phyloP scores from a whole-genome alignment of 1,284 basidiomycete genomes.

The Melampsora larici-populina region DNA sequence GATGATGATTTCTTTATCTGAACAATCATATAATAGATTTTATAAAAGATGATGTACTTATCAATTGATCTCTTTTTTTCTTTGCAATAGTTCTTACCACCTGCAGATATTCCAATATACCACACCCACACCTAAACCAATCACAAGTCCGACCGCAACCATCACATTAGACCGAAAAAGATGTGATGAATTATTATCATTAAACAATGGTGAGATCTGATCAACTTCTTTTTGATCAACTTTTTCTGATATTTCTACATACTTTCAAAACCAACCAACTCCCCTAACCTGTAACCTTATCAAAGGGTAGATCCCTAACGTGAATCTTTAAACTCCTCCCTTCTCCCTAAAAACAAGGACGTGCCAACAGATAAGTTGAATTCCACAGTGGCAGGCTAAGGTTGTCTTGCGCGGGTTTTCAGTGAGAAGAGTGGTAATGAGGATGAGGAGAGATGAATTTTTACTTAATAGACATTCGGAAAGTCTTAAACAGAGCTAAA shows the following conservation, averaged over 20 bases:
- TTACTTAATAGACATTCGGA: not conserved
- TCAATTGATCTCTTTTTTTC: constrained; percentile 68
- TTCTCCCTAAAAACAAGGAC: too few relatives aligned
- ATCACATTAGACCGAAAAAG: constrained; percentile 12
- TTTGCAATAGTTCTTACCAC: constrained; percentile 93
- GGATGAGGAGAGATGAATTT: not conserved
- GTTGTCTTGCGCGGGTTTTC: not conserved
- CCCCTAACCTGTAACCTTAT: not conserved
- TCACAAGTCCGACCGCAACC: constrained; percentile 59
- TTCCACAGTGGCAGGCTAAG: not conserved
- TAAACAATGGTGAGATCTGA: constrained; percentile 26
- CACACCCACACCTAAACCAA: constrained; percentile 77
- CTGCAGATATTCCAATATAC: constrained; percentile 77
- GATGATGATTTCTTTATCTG: not conserved
- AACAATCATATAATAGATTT: too few relatives aligned
- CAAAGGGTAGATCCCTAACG: not conserved
- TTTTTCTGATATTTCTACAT: too few relatives aligned
- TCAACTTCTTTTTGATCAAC: too few relatives aligned
- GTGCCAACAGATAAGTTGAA: not conserved
- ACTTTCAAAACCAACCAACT: too few relatives aligned
- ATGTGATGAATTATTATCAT: constrained; percentile 20
- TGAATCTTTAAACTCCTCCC: too few relatives aligned
- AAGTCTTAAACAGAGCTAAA: not conserved
- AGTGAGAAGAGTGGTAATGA: not conserved
- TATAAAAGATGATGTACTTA: too few relatives aligned